These are phyloP conservation scores for Sarocladiaceae sp. DNA, from an alignment of 2,329 filamentous ascomycete genomes.

Conservation along the genomic window DNA sequence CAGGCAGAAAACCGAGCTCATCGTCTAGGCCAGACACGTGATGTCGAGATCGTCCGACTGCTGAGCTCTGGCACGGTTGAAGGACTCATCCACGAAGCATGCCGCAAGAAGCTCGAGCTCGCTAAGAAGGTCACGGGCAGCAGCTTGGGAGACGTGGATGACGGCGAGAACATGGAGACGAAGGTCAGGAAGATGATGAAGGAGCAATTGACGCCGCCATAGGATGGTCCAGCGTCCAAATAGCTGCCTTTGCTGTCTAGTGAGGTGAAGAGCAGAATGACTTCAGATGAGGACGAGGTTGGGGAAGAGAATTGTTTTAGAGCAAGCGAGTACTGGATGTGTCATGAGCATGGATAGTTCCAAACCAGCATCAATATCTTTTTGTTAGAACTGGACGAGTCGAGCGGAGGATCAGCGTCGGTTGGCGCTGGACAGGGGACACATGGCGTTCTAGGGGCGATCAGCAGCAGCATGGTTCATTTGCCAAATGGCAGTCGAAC, in stretches of 20 bases:
- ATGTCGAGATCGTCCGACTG: conserved; percentile 85
- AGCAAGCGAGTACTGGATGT: background rate
- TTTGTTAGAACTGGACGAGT: no score
- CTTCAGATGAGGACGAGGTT: no score
- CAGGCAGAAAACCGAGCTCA: conserved; percentile 97
- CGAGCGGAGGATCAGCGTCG: no score
- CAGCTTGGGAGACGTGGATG: conserved; percentile 21
- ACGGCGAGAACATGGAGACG: conserved; percentile 34
- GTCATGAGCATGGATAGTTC: background rate
- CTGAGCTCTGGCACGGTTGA: conserved; percentile 82
- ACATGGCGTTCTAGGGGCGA: no score
- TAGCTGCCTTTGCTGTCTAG: background rate
- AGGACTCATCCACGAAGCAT: conserved; percentile 87
- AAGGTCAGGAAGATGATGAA: conserved; percentile 42
- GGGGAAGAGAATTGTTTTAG: no score
- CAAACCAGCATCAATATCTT: background rate
- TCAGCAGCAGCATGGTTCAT: no score
- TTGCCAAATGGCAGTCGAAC: no score
- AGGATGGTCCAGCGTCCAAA: conserved; percentile 16
- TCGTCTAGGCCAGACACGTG: conserved; percentile 83
- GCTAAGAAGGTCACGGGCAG: conserved; percentile 57
- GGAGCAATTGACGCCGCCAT: conserved; percentile 34
- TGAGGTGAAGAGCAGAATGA: no score
- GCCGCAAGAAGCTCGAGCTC: conserved; percentile 87
- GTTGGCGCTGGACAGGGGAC: no score